These are phyloP conservation scores for Isoetes taiwanensis DNA, from an alignment of 75 land plant genomes.

Conservation along the genomic window DNA sequence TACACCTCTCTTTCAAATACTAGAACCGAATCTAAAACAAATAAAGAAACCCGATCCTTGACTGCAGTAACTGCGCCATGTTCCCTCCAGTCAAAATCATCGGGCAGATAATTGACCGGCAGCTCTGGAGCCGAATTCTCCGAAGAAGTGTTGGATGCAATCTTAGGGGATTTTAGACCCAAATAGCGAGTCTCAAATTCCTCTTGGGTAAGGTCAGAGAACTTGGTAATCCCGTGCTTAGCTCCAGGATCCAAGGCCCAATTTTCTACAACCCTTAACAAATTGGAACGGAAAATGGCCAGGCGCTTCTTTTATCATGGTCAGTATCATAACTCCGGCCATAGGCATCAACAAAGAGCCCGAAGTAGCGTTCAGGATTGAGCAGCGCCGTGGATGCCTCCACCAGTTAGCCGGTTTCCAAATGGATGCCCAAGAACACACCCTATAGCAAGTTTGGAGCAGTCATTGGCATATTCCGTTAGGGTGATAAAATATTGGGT, in stretches of 20 bases:
- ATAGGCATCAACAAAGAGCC: constrained; percentile 40
- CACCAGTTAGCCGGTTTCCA: no score
- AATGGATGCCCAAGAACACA: no score
- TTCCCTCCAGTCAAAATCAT: constrained; percentile 78
- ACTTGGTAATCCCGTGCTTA: constrained; percentile 77
- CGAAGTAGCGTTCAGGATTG: no score
- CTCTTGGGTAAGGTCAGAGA: constrained; percentile 75
- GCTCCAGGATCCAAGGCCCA: constrained; percentile 82
- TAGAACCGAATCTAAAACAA: no score
- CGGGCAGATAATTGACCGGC: constrained; percentile 56
- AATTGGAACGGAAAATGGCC: constrained; percentile 51
- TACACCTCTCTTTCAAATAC: no score
- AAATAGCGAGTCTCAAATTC: constrained; percentile 46
- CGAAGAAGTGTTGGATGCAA: constrained; percentile 8
- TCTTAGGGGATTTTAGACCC: constrained; percentile 25
- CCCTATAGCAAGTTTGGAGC: no score
- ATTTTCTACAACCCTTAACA: constrained; percentile 46
- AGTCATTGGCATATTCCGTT: no score
- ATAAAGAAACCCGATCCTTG: constrained; percentile 92
- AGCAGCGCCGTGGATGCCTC: no score
- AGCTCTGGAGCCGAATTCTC: constrained; percentile 78
- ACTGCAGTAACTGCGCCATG: constrained; percentile 74
- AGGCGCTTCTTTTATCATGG: constrained; percentile 60
- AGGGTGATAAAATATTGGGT: no score
- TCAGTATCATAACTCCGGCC: constrained; percentile 37